Conservation (phyloP, 768 basidiomycete species). For the Neoboletus magnificus region DNA sequence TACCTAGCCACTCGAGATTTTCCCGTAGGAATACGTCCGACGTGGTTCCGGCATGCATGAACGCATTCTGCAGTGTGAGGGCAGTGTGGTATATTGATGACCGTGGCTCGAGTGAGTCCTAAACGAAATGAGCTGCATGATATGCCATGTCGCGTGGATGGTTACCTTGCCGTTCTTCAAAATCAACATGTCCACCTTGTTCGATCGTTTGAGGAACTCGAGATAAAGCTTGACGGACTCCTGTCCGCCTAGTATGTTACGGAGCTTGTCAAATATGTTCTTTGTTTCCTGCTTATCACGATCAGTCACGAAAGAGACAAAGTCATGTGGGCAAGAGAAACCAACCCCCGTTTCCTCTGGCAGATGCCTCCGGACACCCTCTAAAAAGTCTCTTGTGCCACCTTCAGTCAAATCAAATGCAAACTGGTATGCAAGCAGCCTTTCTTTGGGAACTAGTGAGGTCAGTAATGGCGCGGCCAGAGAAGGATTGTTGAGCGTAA, state of each 20-base stretch:
- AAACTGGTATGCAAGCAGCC: conserved; percentile 87
- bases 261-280: conserved; percentile 68
- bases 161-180: conserved; percentile 87
- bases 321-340: background rate
- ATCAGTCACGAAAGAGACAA: conserved; percentile 6
- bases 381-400: conserved; percentile 89
- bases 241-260: conserved; percentile 83
- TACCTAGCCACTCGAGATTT: conserved; percentile 94
- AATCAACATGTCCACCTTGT: conserved; percentile 87
- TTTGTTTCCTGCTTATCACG: conserved; percentile 47
- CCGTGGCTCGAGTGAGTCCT: conserved; percentile 90
- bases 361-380: conserved; percentile 64
- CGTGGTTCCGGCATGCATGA: conserved; percentile 97
- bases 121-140: conserved; percentile 5
- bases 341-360: conserved; percentile 66
- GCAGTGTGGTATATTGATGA: conserved; percentile 98
- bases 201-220: conserved; percentile 93
- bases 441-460: conserved; percentile 67
- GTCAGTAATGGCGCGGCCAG: conserved; percentile 72
- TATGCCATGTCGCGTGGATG: background rate
- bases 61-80: conserved; percentile 93
- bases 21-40: conserved; percentile 92
- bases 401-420: conserved; percentile 95
- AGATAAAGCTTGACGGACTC: conserved; percentile 91
- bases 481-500: conserved; percentile 81